phyloP scores from a whole-genome alignment of 805 yeast genomes.

The Aciculoconidium aculeatum region DNA sequence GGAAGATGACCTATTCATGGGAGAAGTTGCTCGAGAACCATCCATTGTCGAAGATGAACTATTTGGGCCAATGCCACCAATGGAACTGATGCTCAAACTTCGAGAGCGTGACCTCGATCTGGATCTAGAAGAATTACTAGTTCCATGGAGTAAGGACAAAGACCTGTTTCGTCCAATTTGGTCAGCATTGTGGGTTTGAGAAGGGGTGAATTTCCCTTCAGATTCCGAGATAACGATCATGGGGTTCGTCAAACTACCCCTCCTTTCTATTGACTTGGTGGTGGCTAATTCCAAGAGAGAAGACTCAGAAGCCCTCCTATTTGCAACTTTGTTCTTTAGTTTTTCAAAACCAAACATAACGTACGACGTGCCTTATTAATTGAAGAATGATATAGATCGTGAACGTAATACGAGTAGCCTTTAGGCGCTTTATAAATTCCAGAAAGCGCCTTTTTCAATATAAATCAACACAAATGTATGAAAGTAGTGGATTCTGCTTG shows the following conservation, averaged over 20 bases:
- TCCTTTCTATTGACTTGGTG: conserved; percentile 10
- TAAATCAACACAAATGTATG: no score
- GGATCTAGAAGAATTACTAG: conserved; percentile 4
- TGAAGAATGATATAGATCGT: no score
- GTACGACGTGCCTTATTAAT: no score
- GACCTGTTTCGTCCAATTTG: no score
- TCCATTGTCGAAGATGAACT: conserved; percentile 1
- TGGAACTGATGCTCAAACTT: conserved; percentile 3
- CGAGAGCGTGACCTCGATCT: conserved; percentile 9
- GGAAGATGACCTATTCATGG: no score
- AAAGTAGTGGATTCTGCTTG: no score
- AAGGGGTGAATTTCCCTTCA: neutral
- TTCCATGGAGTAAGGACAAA: no score
- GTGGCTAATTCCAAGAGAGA: conserved; percentile 16
- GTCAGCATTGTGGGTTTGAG: no score
- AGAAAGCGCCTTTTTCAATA: no score
- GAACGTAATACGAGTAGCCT: no score
- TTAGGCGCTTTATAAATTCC: no score
- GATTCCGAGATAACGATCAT: conserved; percentile 16
- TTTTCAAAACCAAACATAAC: conserved; percentile 18
- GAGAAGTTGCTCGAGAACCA: no score
- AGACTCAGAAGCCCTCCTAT: conserved; percentile 22
- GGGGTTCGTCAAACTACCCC: conserved; percentile 18
- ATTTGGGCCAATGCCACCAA: neutral
- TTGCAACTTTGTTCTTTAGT: conserved; percentile 21